phyloP scores from a whole-genome alignment of 305 asterid genomes.

The Fraxinus velutina region DNA sequence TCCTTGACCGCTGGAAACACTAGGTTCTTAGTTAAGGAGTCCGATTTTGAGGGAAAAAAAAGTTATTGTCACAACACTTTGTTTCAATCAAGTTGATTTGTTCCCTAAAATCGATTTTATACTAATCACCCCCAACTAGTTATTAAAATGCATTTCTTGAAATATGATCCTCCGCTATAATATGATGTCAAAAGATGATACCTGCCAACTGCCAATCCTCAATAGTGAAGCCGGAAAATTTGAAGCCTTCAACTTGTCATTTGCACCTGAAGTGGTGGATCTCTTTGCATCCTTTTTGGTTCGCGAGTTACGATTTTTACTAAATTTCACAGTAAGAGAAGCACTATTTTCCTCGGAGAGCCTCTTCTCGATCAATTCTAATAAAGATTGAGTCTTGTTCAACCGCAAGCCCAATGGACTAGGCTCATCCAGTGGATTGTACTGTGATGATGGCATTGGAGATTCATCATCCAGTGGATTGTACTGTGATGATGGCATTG shows the following conservation, averaged over 20 bases:
- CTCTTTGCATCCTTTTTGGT: constrained; percentile 43
- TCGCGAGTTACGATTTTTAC: constrained; percentile 25
- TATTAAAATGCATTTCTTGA: background rate
- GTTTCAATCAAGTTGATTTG: constrained; percentile 3
- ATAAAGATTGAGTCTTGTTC: constrained; percentile 62
- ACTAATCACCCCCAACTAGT: background rate
- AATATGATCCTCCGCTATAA: background rate
- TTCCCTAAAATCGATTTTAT: background rate
- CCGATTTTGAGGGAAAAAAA: background rate
- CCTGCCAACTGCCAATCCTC: constrained; percentile 93
- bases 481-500: constrained; percentile 41
- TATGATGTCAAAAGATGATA: constrained; percentile 25
- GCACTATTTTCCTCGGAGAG: constrained; percentile 46
- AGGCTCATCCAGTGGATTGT: constrained; percentile 78
- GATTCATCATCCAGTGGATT: constrained; percentile 57
- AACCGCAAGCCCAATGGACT: constrained; percentile 81
- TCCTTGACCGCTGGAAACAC: background rate
- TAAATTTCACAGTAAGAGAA: constrained; percentile 21
- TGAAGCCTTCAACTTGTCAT: constrained; percentile 84
- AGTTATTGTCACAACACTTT: background rate
- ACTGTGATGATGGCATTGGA: constrained; percentile 39
- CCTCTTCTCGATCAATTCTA: constrained; percentile 70
- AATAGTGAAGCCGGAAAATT: constrained; percentile 64
- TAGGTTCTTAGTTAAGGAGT: background rate
- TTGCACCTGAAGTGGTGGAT: constrained; percentile 34